Conservation (phyloP, 2,329 filamentous ascomycete species). For the Arthroderma sp. region DNA sequence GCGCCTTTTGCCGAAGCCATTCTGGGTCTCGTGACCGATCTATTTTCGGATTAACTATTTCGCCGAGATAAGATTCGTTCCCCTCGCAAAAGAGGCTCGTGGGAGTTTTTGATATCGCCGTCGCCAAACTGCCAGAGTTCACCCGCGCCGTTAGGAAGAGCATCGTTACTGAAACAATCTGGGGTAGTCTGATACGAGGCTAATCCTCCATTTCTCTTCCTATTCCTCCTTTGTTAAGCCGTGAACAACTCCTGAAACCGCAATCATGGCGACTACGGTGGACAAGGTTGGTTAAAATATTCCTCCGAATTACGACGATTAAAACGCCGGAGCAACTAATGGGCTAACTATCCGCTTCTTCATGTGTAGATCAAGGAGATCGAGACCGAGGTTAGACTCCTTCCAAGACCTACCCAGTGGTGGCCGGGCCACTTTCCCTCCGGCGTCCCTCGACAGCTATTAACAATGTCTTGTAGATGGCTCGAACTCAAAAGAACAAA, state of each 20-base stretch:
- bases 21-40: no score
- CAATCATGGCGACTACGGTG: slow-evolving; percentile 79
- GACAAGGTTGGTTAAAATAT: slow-evolving; percentile 58
- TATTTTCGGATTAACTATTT: no score
- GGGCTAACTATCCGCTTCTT: slow-evolving; percentile 20
- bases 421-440: background rate
- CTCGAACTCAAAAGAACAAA: slow-evolving; percentile 94
- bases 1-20: no score
- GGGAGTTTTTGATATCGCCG: no score
- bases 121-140: no score
- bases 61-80: no score
- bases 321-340: slow-evolving; percentile 3
- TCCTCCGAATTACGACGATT: background rate
- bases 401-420: background rate
- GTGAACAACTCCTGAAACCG: background rate
- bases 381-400: slow-evolving; percentile 67
- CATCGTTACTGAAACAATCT: no score
- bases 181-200: no score
- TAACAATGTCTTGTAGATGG: slow-evolving; percentile 51
- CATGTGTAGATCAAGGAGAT: slow-evolving; percentile 75
- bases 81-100: no score
- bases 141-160: no score
- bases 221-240: no score
- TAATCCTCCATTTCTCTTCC: no score
- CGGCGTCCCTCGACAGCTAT: slow-evolving; percentile 5